Conservation (phyloP, 352 stramenopile species). For the Pythium utonaiense region DNA sequence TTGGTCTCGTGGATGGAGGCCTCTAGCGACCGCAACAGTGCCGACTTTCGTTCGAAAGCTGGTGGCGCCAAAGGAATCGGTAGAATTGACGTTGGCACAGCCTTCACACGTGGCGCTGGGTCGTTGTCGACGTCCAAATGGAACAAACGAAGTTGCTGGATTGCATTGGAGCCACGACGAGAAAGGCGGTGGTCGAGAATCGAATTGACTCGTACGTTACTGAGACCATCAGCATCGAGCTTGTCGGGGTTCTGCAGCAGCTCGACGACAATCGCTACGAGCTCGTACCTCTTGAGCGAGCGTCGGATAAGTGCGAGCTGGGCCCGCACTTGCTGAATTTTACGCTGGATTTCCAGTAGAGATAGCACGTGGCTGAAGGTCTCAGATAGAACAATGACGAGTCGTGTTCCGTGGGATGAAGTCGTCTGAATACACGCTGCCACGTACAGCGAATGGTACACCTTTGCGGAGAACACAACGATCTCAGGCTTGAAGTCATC, state of each 20-base stretch:
- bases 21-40: neutral
- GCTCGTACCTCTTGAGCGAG: neutral
- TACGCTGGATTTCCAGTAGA: neutral
- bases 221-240: neutral
- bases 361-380: neutral
- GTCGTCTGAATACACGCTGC: constrained; percentile 9
- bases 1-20: neutral
- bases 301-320: neutral
- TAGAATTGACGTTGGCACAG: constrained; percentile 1
- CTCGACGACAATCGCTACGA: neutral
- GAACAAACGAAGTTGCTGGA: neutral
- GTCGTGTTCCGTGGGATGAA: neutral
- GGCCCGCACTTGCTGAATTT: neutral
- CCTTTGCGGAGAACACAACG: constrained; percentile 7
- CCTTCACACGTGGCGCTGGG: neutral
- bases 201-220: neutral
- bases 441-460: constrained; percentile 8
- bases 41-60: neutral
- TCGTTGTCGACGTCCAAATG: neutral
- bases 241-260: neutral
- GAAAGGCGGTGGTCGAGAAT: neutral
- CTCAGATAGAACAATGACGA: constrained; percentile 3
- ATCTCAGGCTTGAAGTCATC: constrained; percentile 14
- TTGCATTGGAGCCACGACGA: neutral
- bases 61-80: neutral